phyloP scores from a whole-genome alignment of 2,329 filamentous ascomycete genomes.

The Trichocomaceae sp. region DNA sequence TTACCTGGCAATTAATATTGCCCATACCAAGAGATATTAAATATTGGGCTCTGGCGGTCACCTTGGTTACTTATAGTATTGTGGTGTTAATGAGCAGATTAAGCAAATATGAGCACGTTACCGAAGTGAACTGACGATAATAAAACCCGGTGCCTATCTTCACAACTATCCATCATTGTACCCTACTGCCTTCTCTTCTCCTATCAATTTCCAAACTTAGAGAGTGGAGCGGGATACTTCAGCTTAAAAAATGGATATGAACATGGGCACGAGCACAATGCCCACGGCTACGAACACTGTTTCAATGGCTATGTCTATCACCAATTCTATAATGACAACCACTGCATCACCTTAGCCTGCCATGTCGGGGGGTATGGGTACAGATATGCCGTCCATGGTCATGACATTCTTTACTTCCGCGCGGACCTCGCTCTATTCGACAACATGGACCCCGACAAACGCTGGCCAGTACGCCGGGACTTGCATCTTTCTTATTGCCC shows the following conservation, averaged over 20 bases:
- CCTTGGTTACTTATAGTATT: neutral
- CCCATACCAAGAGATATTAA: no score
- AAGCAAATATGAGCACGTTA: slow-evolving; percentile 16
- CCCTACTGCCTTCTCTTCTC: neutral
- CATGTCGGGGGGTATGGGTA: slow-evolving; percentile 11
- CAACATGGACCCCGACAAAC: slow-evolving; percentile 64
- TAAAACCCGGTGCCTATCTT: neutral
- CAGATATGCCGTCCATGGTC: slow-evolving; percentile 14
- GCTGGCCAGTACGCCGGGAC: slow-evolving; percentile 74
- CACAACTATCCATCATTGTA: neutral
- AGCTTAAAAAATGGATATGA: neutral
- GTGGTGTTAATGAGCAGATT: neutral
- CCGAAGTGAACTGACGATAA: neutral
- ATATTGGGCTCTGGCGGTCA: neutral
- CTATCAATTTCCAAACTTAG: neutral
- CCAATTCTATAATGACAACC: slow-evolving; percentile 3
- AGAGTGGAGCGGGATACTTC: neutral
- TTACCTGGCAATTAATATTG: neutral
- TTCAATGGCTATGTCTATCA: slow-evolving; percentile 14
- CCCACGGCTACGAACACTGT: slow-evolving; percentile 10
- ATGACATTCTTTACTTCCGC: slow-evolving; percentile 44
- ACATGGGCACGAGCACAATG: slow-evolving; percentile 4
- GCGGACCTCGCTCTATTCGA: slow-evolving; percentile 59
- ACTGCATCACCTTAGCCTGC: slow-evolving; percentile 4
- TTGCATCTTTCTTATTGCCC: slow-evolving; percentile 80